Evolutionary conservation across 2,329 filamentous ascomycete species (phyloP), one percentile per base, ranked within the genome.

Genomic region (Ceratocystis albifundus): DNA sequence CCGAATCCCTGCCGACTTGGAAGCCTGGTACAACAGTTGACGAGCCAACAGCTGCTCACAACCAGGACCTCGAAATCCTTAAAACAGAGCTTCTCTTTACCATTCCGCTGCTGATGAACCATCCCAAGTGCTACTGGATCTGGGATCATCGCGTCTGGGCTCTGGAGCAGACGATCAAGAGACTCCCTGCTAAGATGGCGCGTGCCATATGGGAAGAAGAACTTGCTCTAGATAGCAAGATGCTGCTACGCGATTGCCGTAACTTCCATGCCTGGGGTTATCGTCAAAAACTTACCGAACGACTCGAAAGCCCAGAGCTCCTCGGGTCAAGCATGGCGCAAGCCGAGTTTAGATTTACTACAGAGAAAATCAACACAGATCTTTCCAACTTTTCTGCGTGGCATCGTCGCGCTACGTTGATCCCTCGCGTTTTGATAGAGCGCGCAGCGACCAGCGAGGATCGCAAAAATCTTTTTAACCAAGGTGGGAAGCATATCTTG

Each of bases 221-320:
- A 75, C 82, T 99, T 20, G 85, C 80, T 0, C 79, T 97, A 7
- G 89, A 90, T 22, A 83, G 85, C 68, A 96, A 95, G 76, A 96
- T 99, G 92, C 80, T 99, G 59, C 83, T 80, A 67, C 84, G 87
- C 64, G 94, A 99, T 75, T 87, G 83, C 69, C 85, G 94, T 63
- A 99, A 99, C 74, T 99, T 96, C 73, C 94, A 97, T 74, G 94
- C 93, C 41, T 99, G 94, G 94, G 87, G 88, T 55, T 99, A 99
- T 74, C 82, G 94, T 64, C 85, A 91, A 61, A 83, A 85, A 65
- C 86, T 96, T 4, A 86, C 96, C 2, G 77, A 80, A n/a, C 82
- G 85, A 67, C 80, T 97, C 1, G 90, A 96, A 74, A 83, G 82
- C 66, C 55, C 76, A 0, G 74, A 71, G 15, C 74, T 86, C 4